These are phyloP conservation scores for Calonectria leucothoes DNA, from an alignment of 2,329 filamentous ascomycete species.

Conservation along the genomic window DNA sequence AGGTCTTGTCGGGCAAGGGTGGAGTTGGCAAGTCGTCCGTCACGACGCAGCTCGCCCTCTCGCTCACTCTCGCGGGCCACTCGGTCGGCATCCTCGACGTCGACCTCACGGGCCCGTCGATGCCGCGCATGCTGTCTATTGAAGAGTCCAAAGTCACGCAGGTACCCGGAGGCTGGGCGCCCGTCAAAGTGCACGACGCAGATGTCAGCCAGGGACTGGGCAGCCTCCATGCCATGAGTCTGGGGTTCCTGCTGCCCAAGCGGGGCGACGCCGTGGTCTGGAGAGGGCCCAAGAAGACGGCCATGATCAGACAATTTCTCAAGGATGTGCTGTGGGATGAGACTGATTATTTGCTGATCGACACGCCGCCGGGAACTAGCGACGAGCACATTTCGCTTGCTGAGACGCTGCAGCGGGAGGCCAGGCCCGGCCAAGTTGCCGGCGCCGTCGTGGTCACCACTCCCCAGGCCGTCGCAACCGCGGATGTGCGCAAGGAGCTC, in stretches of 20 bases:
- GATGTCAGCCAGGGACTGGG: conserved; percentile 65
- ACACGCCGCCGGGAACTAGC: conserved; percentile 95
- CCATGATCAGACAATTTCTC: conserved; percentile 97
- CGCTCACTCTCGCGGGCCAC: conserved; percentile 85
- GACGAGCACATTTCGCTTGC: conserved; percentile 97
- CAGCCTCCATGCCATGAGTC: conserved; percentile 85
- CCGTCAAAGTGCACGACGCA: conserved; percentile 82
- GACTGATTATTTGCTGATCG: conserved; percentile 92
- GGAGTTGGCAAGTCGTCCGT: conserved; percentile 98
- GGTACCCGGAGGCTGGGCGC: conserved; percentile 91
- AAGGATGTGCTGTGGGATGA: conserved; percentile 90
- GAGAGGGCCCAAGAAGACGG: conserved; percentile 98
- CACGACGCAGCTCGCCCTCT: conserved; percentile 95
- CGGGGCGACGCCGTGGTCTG: conserved; percentile 95
- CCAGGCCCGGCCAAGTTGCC: conserved; percentile 75
- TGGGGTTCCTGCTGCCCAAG: conserved; percentile 88
- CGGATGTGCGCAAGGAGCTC: conserved; percentile 93
- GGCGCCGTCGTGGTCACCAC: conserved; percentile 97
- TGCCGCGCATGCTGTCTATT: conserved; percentile 92
- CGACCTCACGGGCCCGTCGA: conserved; percentile 95
- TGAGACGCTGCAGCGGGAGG: conserved; percentile 79
- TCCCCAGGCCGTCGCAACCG: conserved; percentile 91
- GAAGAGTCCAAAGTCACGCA: conserved; percentile 92
- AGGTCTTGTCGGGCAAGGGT: conserved; percentile 94
- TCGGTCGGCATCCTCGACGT: conserved; percentile 96